Evolutionary conservation across 805 yeast genomes (phyloP).

Genomic region (Cyberlindnera bimundalis): DNA sequence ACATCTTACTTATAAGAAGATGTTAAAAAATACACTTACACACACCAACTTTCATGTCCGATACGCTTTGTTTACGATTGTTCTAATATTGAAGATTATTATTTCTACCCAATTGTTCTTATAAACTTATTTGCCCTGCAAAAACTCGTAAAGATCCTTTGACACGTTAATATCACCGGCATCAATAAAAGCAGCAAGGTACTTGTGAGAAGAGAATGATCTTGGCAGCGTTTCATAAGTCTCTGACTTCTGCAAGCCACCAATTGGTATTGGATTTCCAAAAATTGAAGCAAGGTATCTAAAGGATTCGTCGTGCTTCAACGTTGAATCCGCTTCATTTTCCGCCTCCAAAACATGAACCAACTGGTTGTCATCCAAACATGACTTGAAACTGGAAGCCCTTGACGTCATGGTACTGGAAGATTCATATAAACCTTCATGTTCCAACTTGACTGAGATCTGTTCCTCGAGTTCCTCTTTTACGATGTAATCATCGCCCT

Average conservation of each 20-base stretch:
- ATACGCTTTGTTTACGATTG: no score
- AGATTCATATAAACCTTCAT: not conserved
- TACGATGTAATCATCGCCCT: not conserved
- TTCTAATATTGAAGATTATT: no score
- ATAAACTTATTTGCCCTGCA: conserved; percentile 9
- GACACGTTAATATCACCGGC: conserved; percentile 23
- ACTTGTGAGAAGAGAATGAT: conserved; percentile 34
- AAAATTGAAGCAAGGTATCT: conserved; percentile 40
- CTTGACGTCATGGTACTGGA: conserved; percentile 1
- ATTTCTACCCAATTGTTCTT: not conserved
- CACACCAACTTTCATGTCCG: conserved; percentile 3
- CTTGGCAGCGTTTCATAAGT: conserved; percentile 23
- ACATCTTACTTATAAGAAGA: no score
- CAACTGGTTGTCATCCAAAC: conserved; percentile 15
- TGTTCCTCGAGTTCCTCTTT: not conserved
- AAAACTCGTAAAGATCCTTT: conserved; percentile 19
- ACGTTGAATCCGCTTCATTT: not conserved
- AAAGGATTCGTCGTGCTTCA: conserved; percentile 38
- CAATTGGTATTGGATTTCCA: conserved; percentile 23
- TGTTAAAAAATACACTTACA: no score
- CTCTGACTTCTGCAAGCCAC: conserved; percentile 14
- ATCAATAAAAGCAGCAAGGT: conserved; percentile 34
- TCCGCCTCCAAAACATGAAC: conserved; percentile 3
- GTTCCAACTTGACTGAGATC: not conserved
- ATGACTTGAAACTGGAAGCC: conserved; percentile 24